A percentile compares a stretch with the other conserved stretches of the same genome.
These are phyloP conservation scores for Cruciata laevipes DNA, from an alignment of 257 asterid genomes.

Conservation along the genomic window DNA sequence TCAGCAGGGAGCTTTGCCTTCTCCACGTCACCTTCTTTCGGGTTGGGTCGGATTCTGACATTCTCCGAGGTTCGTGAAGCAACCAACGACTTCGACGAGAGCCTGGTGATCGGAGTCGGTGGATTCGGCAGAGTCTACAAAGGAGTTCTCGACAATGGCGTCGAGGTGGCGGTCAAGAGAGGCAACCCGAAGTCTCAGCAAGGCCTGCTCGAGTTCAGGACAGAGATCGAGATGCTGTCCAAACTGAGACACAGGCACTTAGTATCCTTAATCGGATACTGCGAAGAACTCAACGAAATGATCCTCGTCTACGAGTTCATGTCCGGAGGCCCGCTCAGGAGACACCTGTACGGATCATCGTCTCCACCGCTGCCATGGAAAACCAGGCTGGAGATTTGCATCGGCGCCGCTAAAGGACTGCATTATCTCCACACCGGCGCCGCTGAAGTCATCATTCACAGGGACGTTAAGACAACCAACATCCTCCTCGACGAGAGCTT, in stretches of 20 bases:
- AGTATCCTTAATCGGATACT: slow-evolving; percentile 27
- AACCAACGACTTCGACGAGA: slow-evolving; percentile 24
- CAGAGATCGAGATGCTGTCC: slow-evolving; percentile 32
- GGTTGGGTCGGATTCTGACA: slow-evolving; percentile 16
- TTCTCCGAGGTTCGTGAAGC: slow-evolving; percentile 30
- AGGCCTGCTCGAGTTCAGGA: slow-evolving; percentile 27
- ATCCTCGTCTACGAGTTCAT: slow-evolving; percentile 33
- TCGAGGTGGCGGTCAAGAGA: slow-evolving; percentile 26
- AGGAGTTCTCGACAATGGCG: slow-evolving; percentile 27
- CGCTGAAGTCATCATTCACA: slow-evolving; percentile 25
- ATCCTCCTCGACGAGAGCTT: slow-evolving; percentile 26
- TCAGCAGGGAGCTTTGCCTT: slow-evolving; percentile 23
- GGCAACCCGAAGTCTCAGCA: slow-evolving; percentile 31
- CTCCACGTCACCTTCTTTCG: slow-evolving; percentile 20
- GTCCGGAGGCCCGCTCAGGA: slow-evolving; percentile 31
- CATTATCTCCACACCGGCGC: slow-evolving; percentile 34
- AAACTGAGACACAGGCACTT: slow-evolving; percentile 31
- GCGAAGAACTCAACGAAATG: slow-evolving; percentile 32
- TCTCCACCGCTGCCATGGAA: slow-evolving; percentile 23
- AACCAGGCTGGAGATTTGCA: slow-evolving; percentile 32
- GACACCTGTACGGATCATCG: slow-evolving; percentile 24
- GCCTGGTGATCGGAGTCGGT: slow-evolving; percentile 29
- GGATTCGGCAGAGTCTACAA: slow-evolving; percentile 30
- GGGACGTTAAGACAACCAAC: slow-evolving; percentile 32
- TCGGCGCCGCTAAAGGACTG: slow-evolving; percentile 31